Percentiles rank a stretch among this genome's conserved stretches.
Conservation (phyloP, 345 rosid genomes). For the Aquilaria sinensis region DNA sequence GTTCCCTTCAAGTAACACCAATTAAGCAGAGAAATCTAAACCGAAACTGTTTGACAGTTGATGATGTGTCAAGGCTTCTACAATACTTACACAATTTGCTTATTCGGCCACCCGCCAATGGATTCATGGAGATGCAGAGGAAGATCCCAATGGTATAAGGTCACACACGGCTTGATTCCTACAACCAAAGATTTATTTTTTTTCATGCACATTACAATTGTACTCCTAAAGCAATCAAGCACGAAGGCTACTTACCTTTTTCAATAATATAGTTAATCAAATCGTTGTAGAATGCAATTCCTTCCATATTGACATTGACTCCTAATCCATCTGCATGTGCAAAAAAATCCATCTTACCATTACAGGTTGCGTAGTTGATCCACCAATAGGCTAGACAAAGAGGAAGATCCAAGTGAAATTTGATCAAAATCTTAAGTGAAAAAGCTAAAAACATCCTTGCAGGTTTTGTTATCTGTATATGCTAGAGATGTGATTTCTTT, state of each 20-base stretch:
- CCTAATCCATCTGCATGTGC: constrained; percentile 59
- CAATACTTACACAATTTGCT: constrained; percentile 64
- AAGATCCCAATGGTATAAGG: constrained; percentile 91
- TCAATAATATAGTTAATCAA: constrained; percentile 52
- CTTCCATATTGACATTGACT: constrained; percentile 52
- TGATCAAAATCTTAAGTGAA: too few relatives aligned
- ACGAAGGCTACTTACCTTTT: constrained; percentile 35
- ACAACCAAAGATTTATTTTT: constrained; percentile 8
- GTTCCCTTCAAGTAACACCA: too few relatives aligned
- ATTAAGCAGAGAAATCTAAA: too few relatives aligned
- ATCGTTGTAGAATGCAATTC: constrained; percentile 57
- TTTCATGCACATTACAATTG: constrained; percentile 2
- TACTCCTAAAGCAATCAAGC: constrained; percentile 1
- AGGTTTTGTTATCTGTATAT: too few relatives aligned
- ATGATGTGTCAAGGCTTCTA: neutral
- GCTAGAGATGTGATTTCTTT: too few relatives aligned
- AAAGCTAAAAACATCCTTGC: too few relatives aligned
- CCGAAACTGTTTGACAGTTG: neutral
- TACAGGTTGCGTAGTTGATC: too few relatives aligned
- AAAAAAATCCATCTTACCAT: neutral
- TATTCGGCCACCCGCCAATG: constrained; percentile 70
- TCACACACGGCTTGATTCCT: constrained; percentile 68
- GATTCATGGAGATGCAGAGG: constrained; percentile 79
- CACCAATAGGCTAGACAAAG: neutral
- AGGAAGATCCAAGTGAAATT: too few relatives aligned